phyloP scores from a whole-genome alignment of 2,329 filamentous ascomycete genomes.

The Ilyonectria destructans region DNA sequence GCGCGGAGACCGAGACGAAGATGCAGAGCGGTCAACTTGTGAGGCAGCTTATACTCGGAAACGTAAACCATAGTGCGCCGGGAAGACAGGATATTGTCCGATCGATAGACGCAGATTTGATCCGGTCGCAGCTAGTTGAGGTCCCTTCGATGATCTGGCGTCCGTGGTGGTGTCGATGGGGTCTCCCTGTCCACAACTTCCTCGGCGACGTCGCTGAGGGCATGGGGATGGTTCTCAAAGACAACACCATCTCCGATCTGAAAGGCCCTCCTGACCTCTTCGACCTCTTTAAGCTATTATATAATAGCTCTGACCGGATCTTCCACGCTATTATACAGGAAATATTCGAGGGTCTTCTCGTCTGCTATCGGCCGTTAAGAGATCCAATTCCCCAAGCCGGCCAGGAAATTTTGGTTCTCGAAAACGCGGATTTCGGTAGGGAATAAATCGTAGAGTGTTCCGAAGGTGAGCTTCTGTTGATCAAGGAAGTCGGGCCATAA shows the following conservation, averaged over 20 bases:
- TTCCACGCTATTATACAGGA: constrained; percentile 49
- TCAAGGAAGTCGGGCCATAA: constrained; percentile 52
- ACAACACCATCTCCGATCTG: constrained; percentile 48
- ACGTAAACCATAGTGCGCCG: constrained; percentile 49
- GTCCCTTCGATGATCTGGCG: constrained; percentile 28
- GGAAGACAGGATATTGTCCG: constrained; percentile 15
- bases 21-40: constrained; percentile 61
- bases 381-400: constrained; percentile 43
- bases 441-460: constrained; percentile 42
- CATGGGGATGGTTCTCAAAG: constrained; percentile 51
- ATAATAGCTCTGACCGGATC: constrained; percentile 50
- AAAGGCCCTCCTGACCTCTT: constrained; percentile 38
- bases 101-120: constrained; percentile 3
- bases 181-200: too few species aligned
- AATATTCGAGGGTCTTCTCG: constrained; percentile 44
- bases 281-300: constrained; percentile 43
- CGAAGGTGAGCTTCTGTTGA: constrained; percentile 42
- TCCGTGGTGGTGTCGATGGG: constrained; percentile 20
- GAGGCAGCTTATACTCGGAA: constrained; percentile 63
- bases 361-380: constrained; percentile 25
- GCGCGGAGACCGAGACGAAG: background rate
- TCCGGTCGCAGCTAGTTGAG: background rate
- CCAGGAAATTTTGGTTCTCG: constrained; percentile 47
- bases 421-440: constrained; percentile 45
- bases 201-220: constrained; percentile 1